These are phyloP conservation scores for Mortierella antarctica DNA, from an alignment of 192 early-diverging fungal genomes.

Conservation along the genomic window DNA sequence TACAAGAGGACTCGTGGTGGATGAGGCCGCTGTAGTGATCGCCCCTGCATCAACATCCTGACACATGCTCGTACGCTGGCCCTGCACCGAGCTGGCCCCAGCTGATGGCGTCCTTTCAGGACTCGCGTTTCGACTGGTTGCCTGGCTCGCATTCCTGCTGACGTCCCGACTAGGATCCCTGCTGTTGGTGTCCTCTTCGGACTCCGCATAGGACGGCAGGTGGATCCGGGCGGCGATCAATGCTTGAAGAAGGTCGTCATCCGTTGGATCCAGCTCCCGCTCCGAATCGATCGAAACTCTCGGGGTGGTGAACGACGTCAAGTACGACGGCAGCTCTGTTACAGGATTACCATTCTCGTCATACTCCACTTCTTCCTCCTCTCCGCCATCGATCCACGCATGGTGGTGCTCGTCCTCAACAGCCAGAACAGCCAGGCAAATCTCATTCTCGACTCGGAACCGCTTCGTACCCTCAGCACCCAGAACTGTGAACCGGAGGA, in stretches of 20 bases:
- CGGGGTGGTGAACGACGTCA: slow-evolving; percentile 39
- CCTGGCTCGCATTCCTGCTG: slow-evolving; percentile 8
- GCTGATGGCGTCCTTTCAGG: neutral
- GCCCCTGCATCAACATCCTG: too few relatives aligned
- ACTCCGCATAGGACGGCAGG: slow-evolving; percentile 48
- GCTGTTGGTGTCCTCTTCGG: slow-evolving; percentile 34
- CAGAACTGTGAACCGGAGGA: slow-evolving; percentile 32
- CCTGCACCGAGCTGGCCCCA: too few relatives aligned
- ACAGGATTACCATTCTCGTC: neutral
- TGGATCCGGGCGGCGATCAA: slow-evolving; percentile 22
- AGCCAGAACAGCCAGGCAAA: slow-evolving; percentile 27
- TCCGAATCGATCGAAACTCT: slow-evolving; percentile 29
- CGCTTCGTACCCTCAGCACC: slow-evolving; percentile 21
- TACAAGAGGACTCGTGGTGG: too few relatives aligned
- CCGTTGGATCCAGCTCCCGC: slow-evolving; percentile 10
- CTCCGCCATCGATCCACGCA: neutral
- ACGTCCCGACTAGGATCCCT: slow-evolving; percentile 8
- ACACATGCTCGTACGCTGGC: too few relatives aligned
- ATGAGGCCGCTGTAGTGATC: too few relatives aligned
- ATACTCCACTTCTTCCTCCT: neutral
- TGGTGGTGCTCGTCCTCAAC: slow-evolving; percentile 22
- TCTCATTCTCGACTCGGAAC: slow-evolving; percentile 27
- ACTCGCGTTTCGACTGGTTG: neutral
- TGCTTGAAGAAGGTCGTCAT: slow-evolving; percentile 28
- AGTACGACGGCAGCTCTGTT: slow-evolving; percentile 33